These are phyloP conservation scores for Crithidia sp. DNA, from an alignment of 208 protist genomes.

Conservation along the genomic window DNA sequence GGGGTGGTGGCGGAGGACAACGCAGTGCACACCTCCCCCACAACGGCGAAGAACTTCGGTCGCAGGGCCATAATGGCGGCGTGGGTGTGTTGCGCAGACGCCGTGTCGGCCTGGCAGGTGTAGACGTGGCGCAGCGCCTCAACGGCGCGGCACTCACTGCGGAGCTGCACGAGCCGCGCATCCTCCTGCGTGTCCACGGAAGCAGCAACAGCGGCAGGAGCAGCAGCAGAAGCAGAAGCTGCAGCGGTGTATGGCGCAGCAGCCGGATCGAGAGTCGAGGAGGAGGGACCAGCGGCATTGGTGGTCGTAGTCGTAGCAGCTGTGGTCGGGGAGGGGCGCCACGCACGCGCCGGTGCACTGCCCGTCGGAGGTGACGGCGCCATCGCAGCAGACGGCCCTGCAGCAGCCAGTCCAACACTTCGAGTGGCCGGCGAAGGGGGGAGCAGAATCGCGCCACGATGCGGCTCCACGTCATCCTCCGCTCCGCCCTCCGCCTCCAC, in stretches of 20 bases:
- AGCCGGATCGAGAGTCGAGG: neutral
- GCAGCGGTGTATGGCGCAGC: neutral
- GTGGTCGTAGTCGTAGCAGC: neutral
- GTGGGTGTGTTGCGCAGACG: slow-evolving; percentile 17
- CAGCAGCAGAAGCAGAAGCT: neutral
- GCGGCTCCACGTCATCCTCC: slow-evolving; percentile 16
- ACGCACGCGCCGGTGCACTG: slow-evolving; percentile 2
- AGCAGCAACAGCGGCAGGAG: neutral
- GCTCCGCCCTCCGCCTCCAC: neutral
- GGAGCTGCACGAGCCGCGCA: slow-evolving; percentile 14
- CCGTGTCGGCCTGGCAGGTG: slow-evolving; percentile 6
- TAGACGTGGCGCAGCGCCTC: slow-evolving; percentile 17
- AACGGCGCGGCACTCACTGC: slow-evolving; percentile 3
- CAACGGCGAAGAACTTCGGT: slow-evolving; percentile 2
- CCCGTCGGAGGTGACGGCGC: neutral
- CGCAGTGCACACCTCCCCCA: slow-evolving; percentile 6
- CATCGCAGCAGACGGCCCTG: neutral
- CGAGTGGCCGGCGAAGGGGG: neutral
- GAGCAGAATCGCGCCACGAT: slow-evolving; percentile 29
- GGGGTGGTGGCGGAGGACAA: neutral
- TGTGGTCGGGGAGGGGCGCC: neutral
- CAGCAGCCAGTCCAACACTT: neutral
- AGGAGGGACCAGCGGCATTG: neutral
- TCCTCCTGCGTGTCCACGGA: slow-evolving; percentile 1
- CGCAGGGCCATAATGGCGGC: slow-evolving; percentile 22